Percentiles rank a stretch among this genome's conserved stretches.
phyloP scores from a whole-genome alignment of 768 basidiomycete genomes.

The Russula emetica region DNA sequence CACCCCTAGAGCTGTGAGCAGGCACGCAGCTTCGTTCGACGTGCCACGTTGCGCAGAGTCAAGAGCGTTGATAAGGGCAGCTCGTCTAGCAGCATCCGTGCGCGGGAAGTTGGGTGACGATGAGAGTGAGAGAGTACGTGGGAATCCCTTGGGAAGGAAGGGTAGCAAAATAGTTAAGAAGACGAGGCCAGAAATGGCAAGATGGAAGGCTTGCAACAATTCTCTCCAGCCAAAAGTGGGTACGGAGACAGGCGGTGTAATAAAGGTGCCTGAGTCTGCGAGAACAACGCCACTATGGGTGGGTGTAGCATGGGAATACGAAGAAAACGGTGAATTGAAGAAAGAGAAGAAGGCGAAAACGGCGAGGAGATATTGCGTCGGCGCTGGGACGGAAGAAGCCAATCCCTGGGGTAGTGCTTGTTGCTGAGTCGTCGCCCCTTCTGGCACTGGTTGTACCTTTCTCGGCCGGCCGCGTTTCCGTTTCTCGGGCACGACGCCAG shows the following conservation, averaged over 20 bases:
- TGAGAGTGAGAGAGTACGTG: not conserved
- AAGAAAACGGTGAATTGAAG: conserved; percentile 69
- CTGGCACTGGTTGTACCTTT: conserved; percentile 56
- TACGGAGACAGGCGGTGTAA: conserved; percentile 22
- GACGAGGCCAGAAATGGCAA: conserved; percentile 60
- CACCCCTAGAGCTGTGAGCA: conserved; percentile 42
- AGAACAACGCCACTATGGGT: conserved; percentile 59
- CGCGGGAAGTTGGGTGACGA: conserved; percentile 9
- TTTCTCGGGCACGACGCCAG: conserved; percentile 57
- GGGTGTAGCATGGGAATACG: conserved; percentile 38
- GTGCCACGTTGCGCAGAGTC: conserved; percentile 35
- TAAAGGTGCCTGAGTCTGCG: conserved; percentile 34
- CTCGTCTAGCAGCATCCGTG: conserved; percentile 27
- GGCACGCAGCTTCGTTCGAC: conserved; percentile 37
- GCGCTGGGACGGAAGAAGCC: conserved; percentile 23
- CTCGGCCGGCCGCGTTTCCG: conserved; percentile 80
- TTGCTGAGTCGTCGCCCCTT: conserved; percentile 24
- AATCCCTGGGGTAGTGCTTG: conserved; percentile 27
- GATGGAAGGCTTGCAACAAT: conserved; percentile 58
- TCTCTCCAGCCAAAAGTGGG: conserved; percentile 47
- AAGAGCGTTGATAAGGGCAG: conserved; percentile 36
- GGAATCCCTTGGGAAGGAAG: conserved; percentile 38
- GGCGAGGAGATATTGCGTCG: conserved; percentile 67
- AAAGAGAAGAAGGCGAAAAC: conserved; percentile 83
- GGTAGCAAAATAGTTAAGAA: conserved; percentile 52